Conservation (phyloP, 2,329 filamentous ascomycete genomes). For the Nemania diffusa region DNA sequence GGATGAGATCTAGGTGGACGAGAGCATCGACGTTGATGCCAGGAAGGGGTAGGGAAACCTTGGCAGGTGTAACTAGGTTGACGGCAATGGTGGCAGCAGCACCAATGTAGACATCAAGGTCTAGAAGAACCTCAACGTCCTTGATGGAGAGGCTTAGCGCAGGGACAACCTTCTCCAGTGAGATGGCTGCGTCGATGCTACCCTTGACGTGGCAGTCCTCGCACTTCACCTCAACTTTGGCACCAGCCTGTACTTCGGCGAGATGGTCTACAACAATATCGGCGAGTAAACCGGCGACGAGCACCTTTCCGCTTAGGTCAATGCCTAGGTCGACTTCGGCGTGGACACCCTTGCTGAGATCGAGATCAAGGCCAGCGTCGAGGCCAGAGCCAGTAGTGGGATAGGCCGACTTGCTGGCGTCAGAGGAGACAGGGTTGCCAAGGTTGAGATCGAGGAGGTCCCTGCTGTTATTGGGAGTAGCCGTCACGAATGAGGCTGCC, state of each 20-base stretch:
- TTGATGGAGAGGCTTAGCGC: slow-evolving; percentile 59
- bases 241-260: slow-evolving; percentile 41
- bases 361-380: slow-evolving; percentile 32
- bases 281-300: slow-evolving; percentile 44
- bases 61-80: slow-evolving; percentile 59
- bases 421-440: too few relatives aligned
- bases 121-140: slow-evolving; percentile 62
- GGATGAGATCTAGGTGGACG: slow-evolving; percentile 63
- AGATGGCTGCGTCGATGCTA: slow-evolving; percentile 57
- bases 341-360: slow-evolving; percentile 42
- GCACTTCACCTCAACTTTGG: slow-evolving; percentile 54
- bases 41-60: slow-evolving; percentile 56
- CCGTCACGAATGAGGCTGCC: slow-evolving; percentile 46
- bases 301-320: slow-evolving; percentile 43
- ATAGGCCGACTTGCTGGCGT: too few relatives aligned
- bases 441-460: background rate
- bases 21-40: slow-evolving; percentile 59
- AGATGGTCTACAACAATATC: slow-evolving; percentile 55
- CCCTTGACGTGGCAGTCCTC: slow-evolving; percentile 63
- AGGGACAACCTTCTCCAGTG: slow-evolving; percentile 54
- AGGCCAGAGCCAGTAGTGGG: too few relatives aligned
- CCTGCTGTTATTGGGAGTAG: slow-evolving; percentile 35
- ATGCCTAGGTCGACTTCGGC: slow-evolving; percentile 42
- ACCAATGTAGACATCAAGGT: slow-evolving; percentile 58
- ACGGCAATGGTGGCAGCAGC: slow-evolving; percentile 61